phyloP scores from a whole-genome alignment of 495 filamentous ascomycete genomes.

The Jackrogersella multiformis region DNA sequence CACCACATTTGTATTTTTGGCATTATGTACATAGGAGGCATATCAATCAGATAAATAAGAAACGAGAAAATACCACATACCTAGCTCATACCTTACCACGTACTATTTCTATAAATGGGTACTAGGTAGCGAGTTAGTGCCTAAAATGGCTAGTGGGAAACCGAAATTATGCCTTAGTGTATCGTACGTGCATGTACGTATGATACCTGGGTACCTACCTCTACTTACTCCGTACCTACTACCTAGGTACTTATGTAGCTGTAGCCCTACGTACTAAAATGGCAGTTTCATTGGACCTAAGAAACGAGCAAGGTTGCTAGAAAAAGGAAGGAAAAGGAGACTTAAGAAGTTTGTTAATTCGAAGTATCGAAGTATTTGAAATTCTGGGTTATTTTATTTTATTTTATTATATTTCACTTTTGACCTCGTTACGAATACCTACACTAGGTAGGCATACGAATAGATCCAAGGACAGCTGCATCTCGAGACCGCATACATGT shows the following conservation, averaged over 20 bases:
- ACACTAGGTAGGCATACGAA: no score
- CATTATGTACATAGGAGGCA: no score
- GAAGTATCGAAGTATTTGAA: no score
- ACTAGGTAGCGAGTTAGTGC: neutral
- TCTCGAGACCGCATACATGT: neutral
- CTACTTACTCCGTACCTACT: no score
- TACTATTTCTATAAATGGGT: neutral
- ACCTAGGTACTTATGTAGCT: slow-evolving; percentile 8
- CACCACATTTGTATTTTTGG: neutral
- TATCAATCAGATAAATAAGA: neutral
- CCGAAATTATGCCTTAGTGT: neutral
- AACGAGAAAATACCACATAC: neutral
- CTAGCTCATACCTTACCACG: no score
- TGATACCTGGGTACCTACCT: no score
- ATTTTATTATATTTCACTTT: slow-evolving; percentile 3
- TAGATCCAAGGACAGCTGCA: slow-evolving; percentile 1
- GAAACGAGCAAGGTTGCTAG: neutral
- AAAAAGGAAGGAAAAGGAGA: slow-evolving; percentile 13
- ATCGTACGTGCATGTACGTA: slow-evolving; percentile 3
- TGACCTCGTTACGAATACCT: neutral
- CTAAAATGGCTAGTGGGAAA: neutral
- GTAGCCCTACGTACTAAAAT: slow-evolving; percentile 14
- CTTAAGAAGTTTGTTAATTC: slow-evolving; percentile 5
- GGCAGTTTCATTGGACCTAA: slow-evolving; percentile 11
- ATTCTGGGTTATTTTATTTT: no score